phyloP scores from a whole-genome alignment of 768 basidiomycete genomes.

The Pleurotus giganteus region DNA sequence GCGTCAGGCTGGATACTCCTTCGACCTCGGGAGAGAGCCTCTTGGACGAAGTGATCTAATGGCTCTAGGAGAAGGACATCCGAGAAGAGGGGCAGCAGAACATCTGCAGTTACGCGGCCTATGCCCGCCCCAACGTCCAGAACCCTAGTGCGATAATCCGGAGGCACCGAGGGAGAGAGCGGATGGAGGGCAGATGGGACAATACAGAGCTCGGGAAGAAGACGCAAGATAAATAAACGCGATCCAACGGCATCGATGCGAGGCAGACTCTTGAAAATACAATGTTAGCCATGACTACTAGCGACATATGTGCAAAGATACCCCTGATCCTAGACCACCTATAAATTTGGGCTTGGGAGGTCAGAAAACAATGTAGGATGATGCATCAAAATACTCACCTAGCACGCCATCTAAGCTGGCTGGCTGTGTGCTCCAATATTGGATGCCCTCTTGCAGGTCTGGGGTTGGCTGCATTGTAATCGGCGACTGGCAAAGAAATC shows the following conservation, averaged over 20 bases:
- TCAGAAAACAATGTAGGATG: constrained; percentile 16
- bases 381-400: constrained; percentile 34
- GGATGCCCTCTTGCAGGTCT: constrained; percentile 71
- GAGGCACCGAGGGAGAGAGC: constrained; percentile 26
- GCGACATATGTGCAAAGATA: constrained; percentile 22
- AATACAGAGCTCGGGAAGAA: constrained; percentile 76
- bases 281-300: not conserved
- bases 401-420: constrained; percentile 87
- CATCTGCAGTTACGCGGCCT: constrained; percentile 86
- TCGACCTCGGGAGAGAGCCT: constrained; percentile 52
- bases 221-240: constrained; percentile 79
- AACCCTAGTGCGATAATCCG: constrained; percentile 51
- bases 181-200: constrained; percentile 73
- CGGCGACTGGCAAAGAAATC: too few species aligned
- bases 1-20: constrained; percentile 26
- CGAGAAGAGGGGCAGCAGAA: constrained; percentile 84
- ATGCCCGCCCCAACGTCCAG: constrained; percentile 95
- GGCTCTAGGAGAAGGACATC: constrained; percentile 92
- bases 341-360: not conserved
- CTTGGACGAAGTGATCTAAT: constrained; percentile 70
- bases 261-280: constrained; percentile 67
- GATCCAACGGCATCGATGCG: constrained; percentile 89
- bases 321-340: constrained; percentile 52
- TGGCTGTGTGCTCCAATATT: constrained; percentile 83
- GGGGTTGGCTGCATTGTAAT: constrained; percentile 40